Evolutionary conservation across 2,329 filamentous ascomycete genomes (phyloP), one percentile per base, ranked within the genome.

Genomic region (Aspergillus terreus): DNA sequence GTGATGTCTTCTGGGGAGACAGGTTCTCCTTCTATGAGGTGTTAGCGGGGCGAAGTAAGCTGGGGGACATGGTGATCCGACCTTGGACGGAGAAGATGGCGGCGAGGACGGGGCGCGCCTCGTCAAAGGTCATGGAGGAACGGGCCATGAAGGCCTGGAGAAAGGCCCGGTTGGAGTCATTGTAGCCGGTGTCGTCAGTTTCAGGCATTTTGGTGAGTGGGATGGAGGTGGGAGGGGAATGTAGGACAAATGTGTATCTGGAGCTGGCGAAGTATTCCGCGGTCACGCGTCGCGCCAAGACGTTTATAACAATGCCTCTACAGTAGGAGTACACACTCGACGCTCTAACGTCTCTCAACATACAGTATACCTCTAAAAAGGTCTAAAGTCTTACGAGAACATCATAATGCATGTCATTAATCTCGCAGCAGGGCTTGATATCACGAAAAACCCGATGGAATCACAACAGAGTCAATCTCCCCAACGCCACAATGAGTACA

Each of bases 61-160:
- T 38, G 35, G 14, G 35, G 35, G 15, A 6, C 3, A 3, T 38
- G 35, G 14, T 38, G 35, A n/a, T 38, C 4, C 5, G 10, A 79
- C 78, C 73, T 46, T 81, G 75, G 10, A 81, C 82, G 7, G 82
- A 85, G 59, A 87, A 78, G 49, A 97, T 92, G 30, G 80, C 82
- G 3, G 92, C 90, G 12, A 97, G 78, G 21, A 96, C 76, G 1
- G 83, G 82, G 62, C 84, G 84, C 11, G 86, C 85, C 63, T 95
- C 84, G 48, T 83, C 78, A 56, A 88, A 83, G 0, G 89, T 95
- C 69, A 97, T 78, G 42, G 84, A 83, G 19, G 88, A 87, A 46
- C 86, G 84, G 3, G 88, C 84, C 70, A 96, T 79, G 59, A 99
- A 85, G 45, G 89, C 88, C 72, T 99, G 94, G 0, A 97, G 78